phyloP scores from a whole-genome alignment of 345 rosid genomes.

The Physaria fendleri region DNA sequence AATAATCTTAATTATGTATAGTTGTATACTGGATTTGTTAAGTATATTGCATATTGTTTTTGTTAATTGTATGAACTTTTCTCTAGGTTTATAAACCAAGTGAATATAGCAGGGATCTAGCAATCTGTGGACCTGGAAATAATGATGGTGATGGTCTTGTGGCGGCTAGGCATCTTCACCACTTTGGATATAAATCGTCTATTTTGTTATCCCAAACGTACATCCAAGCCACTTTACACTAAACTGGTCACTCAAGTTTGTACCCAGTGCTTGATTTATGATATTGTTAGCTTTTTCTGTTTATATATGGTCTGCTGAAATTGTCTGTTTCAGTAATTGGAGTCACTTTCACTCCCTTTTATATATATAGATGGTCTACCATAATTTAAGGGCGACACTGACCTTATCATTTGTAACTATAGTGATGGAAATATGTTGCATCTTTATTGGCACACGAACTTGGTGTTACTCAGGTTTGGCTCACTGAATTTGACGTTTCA shows the following conservation, averaged over 20 bases:
- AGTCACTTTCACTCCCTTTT: constrained; percentile 78
- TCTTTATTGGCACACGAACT: too few relatives aligned
- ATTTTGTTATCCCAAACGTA: constrained; percentile 82
- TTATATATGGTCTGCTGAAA: neutral
- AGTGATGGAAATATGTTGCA: too few relatives aligned
- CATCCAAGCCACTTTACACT: constrained; percentile 61
- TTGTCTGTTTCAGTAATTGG: constrained; percentile 40
- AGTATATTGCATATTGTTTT: neutral
- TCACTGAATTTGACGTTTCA: too few relatives aligned
- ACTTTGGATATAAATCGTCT: constrained; percentile 74
- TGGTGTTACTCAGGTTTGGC: too few relatives aligned
- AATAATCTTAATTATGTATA: too few relatives aligned
- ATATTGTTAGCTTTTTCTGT: neutral
- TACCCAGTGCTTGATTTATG: neutral
- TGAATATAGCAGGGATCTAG: constrained; percentile 60
- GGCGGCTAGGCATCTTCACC: constrained; percentile 80
- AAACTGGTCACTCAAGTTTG: constrained; percentile 83
- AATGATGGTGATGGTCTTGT: constrained; percentile 98
- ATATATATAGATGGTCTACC: constrained; percentile 62
- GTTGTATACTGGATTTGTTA: too few relatives aligned
- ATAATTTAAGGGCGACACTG: too few relatives aligned
- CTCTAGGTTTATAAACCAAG: constrained; percentile 60
- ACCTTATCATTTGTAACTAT: too few relatives aligned
- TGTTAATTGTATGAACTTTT: neutral
- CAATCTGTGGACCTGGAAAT: constrained; percentile 90